Evolutionary conservation across 2,329 filamentous ascomycete genomes (phyloP), one percentile per base, ranked within the genome.

Genomic region (Malbranchea zuffiana): DNA sequence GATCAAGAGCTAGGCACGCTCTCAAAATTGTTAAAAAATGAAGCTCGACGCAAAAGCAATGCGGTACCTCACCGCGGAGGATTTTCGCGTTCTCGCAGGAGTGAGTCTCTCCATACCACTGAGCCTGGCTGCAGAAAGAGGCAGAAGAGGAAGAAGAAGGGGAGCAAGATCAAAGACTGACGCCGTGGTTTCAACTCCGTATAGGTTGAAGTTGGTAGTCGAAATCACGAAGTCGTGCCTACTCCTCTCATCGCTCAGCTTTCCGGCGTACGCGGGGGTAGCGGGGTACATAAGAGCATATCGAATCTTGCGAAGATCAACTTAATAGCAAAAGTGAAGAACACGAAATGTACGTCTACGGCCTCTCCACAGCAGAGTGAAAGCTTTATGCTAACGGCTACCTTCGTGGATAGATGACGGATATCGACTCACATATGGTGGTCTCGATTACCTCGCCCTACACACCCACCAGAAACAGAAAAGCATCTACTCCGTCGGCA

Each of bases 201-300:
- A 38, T 25, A 94, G 86, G 83, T 92, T 52, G 90, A 98, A 61
- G 78, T 80, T 63, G 88, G 87, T 54, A 92, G 82, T 62, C 87
- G 84, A 60, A 96, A 96, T 64, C 90, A 98, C 67, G 90, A 98
- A 65, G 73, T 98, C 40, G 88, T 98, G 2, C 90, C 90, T 5
- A 96, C 88, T 10, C 68, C 84, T 3, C 62, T 96, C 46, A 96
- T 98, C 47, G 78, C 80, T 41, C 82, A 84, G 54, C 72, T 94
- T 17, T 78, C 88, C 5, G 81, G 82, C 26, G 74, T 94, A 24
- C 78, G 84, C 39, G 82, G 82, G 40, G 74, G 75, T 47, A 80
- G 72, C 50, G 82, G 83, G 43, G 85, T 93, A 13, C 82, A 90
- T 60, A 82, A 72, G 52, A 80, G 78, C 54, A 96, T 98, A 49